Evolutionary conservation across 1,284 basidiomycete species (phyloP), one percentile per base, ranked within the genome.

Genomic region (Ustilago loliicola): DNA sequence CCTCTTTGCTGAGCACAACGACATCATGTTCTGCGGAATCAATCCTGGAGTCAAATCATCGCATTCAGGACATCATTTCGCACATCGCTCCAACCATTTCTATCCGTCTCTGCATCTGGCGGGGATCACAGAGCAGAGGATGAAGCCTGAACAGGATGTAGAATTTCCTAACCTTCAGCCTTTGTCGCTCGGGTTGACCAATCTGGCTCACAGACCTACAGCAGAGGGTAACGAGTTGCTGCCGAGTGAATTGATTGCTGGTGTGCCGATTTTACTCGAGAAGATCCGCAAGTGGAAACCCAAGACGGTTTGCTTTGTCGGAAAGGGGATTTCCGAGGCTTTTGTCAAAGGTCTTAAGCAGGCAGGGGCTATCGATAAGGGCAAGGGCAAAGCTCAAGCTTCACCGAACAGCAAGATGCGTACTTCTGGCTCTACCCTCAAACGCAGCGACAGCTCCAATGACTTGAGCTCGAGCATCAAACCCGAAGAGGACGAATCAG

Each of bases 11-110:
- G 30, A 58, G 23, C 34, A 56, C 56, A 71, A 72, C 68, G 72
- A 79, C 50, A 68, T 79, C 51, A 68, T 77, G 68, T 60, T 80
- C 30, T 80, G 78, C 60, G 78, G 78, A 15, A 77, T 80, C 75
- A 80, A 80, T 54, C 78, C 78, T 38, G 78, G 78, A 17, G 70
- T 80, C 53, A 70, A 60, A n/a, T 74, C 71, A 0, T 66, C 75
- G 6, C 40, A 56, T 4, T 63, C 62, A 13, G 75, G 75, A 11
- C 71, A 74, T 34, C 78, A 80, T 23, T 80, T 80, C 59, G 68
- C 75, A 0, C 72, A 75, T 27, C 78, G 68, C 25, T 74, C 78
- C 36, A 80, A 80, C 19, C 78, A 80, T 51, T 80, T 80, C 40
- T 80, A 80, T 40, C 71, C 71, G 0, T 65, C 75, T 6, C 38